Conservation (phyloP, 805 yeast species). For the Saccharomycopsis schoenii region DNA sequence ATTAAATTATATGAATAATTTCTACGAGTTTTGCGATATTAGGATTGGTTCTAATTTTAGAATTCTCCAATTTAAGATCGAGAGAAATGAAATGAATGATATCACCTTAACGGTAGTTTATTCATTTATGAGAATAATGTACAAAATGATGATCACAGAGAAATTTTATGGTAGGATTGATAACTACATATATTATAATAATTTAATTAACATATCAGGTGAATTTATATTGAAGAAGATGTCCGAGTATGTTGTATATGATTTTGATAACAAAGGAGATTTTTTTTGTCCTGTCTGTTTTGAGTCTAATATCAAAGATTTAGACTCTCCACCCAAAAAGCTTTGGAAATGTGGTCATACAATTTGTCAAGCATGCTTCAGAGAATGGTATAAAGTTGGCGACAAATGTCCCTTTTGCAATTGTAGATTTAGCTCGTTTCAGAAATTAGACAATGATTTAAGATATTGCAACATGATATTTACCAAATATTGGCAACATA, state of each 20-base stretch:
- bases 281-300: conserved; percentile 13
- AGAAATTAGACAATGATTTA: not conserved
- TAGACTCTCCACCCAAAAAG: not conserved
- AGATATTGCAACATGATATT: not conserved
- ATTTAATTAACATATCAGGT: conserved; percentile 1
- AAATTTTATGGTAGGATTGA: not conserved
- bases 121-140: conserved; percentile 2
- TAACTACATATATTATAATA: conserved; percentile 4
- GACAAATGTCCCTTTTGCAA: conserved; percentile 12
- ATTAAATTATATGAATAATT: conserved; percentile 1
- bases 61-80: not conserved
- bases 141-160: conserved; percentile 5
- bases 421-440: not conserved
- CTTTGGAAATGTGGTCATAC: conserved; percentile 11
- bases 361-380: conserved; percentile 6
- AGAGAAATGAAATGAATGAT: not conserved
- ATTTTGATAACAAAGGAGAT: not conserved
- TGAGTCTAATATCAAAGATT: conserved; percentile 1
- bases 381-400: conserved; percentile 6
- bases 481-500: conserved; percentile 1
- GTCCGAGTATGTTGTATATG: not conserved
- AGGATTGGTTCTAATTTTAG: not conserved
- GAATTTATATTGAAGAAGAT: conserved; percentile 5
- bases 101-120: not conserved
- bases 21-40: not conserved